Base-by-base conservation (phyloP, 2,329 filamentous ascomycete species). In the Microcyclosporella mali region DNA sequence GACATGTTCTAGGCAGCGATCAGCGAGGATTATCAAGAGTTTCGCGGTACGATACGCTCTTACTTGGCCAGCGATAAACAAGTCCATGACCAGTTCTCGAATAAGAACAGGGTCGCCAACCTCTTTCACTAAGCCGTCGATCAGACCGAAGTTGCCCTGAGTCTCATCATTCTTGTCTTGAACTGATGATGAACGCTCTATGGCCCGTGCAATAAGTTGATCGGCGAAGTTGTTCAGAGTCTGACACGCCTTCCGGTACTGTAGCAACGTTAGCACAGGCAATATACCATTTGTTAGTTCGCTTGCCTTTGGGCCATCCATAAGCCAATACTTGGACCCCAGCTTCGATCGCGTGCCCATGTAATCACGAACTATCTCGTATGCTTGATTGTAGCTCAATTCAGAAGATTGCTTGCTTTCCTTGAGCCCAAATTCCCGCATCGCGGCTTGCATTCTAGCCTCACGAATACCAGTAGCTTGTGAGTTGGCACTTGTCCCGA, bases 1-100 rank as follows among this genome's bases (percentile, higher is more conserved):
- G 74, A 79, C 1, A 77, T 79, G 50, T 81, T 77, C 12, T 77
- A 11, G 4, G 6, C 6, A n/a, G 33, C 18, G 6, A 9, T 25
- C 21, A 25, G 21, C 21, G 21, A 9, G 9, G 21, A 25, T 9
- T 25, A 4, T 25, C 21, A 25, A 25, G 9, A 9, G 21, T 6
- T 25, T 25, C 21, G 4, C 6, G 21, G 21, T 25, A 25, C 9
- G 21, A 9, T 25, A 25, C 4, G 9, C 6, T 11, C n/a, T 11
- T 34, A 34, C 33, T 11, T 34, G 66, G 1, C 76, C 77, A 0
- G 75, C 77, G 0, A 78, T 51, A 34, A 71, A 53, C 14, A 71
- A 61, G 46, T 71, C 70, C 52, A 71, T 61, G 6, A 70, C 56
- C 40, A 70, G 63, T 34, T 66, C 61, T 3, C 67, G 59, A 8